phyloP scores from a whole-genome alignment of 441 rosid species.

The Erodium moschatum region DNA sequence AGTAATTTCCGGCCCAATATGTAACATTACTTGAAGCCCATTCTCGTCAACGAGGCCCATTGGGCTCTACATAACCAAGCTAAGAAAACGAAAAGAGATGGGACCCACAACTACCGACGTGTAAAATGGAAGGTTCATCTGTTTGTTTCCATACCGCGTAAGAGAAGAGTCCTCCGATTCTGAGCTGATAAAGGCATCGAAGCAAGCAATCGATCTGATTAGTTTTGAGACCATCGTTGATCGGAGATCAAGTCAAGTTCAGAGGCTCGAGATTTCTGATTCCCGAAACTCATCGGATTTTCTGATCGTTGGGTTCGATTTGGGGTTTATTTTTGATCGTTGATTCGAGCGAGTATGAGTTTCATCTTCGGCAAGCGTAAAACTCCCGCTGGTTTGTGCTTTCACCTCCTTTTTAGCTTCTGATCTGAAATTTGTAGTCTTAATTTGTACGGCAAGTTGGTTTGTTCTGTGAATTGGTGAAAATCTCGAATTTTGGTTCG shows the following conservation, averaged over 20 bases:
- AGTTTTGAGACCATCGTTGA: not conserved
- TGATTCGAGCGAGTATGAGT: conserved; percentile 4
- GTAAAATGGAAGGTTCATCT: conserved; percentile 3
- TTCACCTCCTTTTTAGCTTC: not conserved
- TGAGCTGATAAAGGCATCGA: not conserved
- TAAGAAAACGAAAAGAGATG: not conserved
- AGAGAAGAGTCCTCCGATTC: conserved; percentile 4
- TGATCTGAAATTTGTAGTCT: not conserved
- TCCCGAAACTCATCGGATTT: not conserved
- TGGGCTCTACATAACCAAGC: not conserved
- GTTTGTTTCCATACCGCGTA: not conserved
- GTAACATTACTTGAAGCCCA: not conserved
- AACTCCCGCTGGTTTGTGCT: conserved; percentile 4
- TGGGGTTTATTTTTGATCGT: not conserved
- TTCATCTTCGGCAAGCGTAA: conserved; percentile 7
- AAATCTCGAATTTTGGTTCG: no score
- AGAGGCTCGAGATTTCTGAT: not conserved
- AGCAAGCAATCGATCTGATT: conserved; percentile 1
- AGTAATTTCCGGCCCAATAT: not conserved
- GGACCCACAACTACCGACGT: conserved; percentile 6
- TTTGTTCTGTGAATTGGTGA: no score
- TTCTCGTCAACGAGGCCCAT: not conserved
- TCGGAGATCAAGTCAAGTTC: not conserved
- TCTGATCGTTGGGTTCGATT: not conserved
- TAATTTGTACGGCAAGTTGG: not conserved